Base-by-base conservation (phyloP, 805 yeast genomes). In the Wickerhamiella slavikovae region DNA sequence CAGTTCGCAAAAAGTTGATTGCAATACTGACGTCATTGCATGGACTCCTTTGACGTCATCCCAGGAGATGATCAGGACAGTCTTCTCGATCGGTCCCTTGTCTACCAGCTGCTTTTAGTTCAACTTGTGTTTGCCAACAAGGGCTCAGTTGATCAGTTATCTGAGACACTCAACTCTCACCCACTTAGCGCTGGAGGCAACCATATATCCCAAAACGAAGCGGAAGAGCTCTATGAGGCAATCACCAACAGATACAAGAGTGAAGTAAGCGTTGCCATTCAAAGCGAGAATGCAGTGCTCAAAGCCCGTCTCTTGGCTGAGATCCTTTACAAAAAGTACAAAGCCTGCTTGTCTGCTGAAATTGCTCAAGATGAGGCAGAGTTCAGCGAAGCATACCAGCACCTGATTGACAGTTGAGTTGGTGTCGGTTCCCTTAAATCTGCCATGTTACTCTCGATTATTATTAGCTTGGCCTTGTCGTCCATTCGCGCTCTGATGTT, bases 121-220 rank as follows among this genome's bases (percentile, higher is more conserved):
- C 57, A 51, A 30, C 33, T 43, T 17, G 45, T 52, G n/a, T 47
- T 49, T 24, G 54, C 51, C 29, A 35, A 33, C 27, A 42, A 40
- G 15, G 44, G 37, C 16, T 36, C 37, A 23, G 51, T 45, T 29
- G 31, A 19, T 3, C 33, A 29, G 3, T 40, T 51, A 3, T 39
- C 50, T 10, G 29, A 29, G 8, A 35, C 24, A 12, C 37, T 50
- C 33, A 36, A 37, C 20, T 22, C 37, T 18, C 56, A 51, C 25
- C 52, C 50, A 2, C 37, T 51, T 47, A 23, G 37, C 38, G 9
- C 6, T n/a, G 14, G 19, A 22, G 15, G 28, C 31, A 18, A 31
- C 25, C 12, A 31, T 29, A 14, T 15, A 22, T n/a, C n/a, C 10
- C 29, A 29, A 1, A 19, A 22, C 20, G 38, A 34, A 18, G 49